Evolutionary conservation across 2,329 filamentous ascomycete species (phyloP), one percentile per base, ranked within the genome.

Genomic region (Phyllosticta citribraziliensis): DNA sequence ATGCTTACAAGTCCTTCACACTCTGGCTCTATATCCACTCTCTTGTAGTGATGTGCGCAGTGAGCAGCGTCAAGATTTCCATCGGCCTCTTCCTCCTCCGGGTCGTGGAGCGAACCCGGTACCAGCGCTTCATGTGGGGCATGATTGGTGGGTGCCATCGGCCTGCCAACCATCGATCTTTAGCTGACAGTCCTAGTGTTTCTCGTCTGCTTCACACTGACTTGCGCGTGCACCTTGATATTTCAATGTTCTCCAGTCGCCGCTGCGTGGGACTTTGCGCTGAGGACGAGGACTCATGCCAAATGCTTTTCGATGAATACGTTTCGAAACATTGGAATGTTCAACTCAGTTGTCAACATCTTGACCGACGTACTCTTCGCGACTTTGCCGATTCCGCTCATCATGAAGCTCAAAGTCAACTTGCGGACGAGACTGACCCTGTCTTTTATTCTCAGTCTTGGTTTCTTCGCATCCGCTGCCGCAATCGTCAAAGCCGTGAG

Each of bases 291-390:
- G 11, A 65, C 68, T 4, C 68, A 66, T 2, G 75, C 77, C 0
- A 73, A 71, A n/a, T 82, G 79, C 66, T 79, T 76, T 64, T 73
- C 70, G 11, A 67, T 68, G 33, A 63, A 59, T 2, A 74, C 73
- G 0, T 80, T 77, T 64, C 72, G 70, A n/a, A 70, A 72, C 27
- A 71, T 81, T 24, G 78, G 76, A 14, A 66, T 81, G n/a, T 74
- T 76, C 66, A 79, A 80, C 67, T 25, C 33, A 9, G 67, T 67
- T 19, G 73, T 77, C 65, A 80, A 80, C 65, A 80, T 81, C 47
- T 8, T 78, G 5, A 75, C 79, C 3, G 79, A 82, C 61, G 62
- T 77, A 35, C 76, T 75, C 66, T 76, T 81, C 50, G 70, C 81
- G 6, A 57, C 70, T 0, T 69, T 82, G 1, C 79, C 79, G 1